A percentile compares a stretch with the other conserved stretches of the same genome.
phyloP scores from a whole-genome alignment of 257 asterid species.

The Scutellaria barbata region DNA sequence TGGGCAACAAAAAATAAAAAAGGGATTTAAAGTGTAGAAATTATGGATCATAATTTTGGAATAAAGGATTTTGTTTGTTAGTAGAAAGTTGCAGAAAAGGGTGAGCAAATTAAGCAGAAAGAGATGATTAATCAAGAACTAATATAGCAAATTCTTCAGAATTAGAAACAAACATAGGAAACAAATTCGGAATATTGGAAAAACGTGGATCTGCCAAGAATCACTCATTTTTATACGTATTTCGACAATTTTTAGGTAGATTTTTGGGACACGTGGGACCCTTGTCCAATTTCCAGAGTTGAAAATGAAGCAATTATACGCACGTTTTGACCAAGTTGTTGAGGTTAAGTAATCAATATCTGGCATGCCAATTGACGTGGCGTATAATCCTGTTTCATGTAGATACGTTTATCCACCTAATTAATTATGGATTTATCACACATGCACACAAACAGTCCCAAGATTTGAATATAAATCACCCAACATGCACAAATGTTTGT shows the following conservation, averaged over 20 bases:
- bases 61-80: too few relatives aligned
- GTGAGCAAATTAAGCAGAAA: too few relatives aligned
- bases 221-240: constrained; percentile 17
- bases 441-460: not conserved
- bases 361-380: constrained; percentile 51
- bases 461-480: constrained; percentile 36
- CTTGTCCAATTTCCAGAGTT: not conserved
- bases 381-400: constrained; percentile 40
- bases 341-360: constrained; percentile 60
- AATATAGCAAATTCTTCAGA: not conserved
- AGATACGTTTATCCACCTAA: constrained; percentile 49
- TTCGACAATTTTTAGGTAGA: constrained; percentile 13
- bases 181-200: not conserved
- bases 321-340: constrained; percentile 41
- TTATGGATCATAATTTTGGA: too few relatives aligned
- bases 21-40: too few relatives aligned
- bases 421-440: not conserved
- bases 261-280: constrained; percentile 46
- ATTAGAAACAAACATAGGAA: not conserved
- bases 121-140: not conserved
- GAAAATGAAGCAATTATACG: not conserved
- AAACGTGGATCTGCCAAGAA: constrained; percentile 22
- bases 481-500: constrained; percentile 43
- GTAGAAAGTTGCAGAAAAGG: too few relatives aligned
- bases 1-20: too few relatives aligned